A percentile compares a stretch with the other conserved stretches of the same genome.
Conservation (phyloP, 2,329 filamentous ascomycete genomes). For the Ophiostoma piceae region DNA sequence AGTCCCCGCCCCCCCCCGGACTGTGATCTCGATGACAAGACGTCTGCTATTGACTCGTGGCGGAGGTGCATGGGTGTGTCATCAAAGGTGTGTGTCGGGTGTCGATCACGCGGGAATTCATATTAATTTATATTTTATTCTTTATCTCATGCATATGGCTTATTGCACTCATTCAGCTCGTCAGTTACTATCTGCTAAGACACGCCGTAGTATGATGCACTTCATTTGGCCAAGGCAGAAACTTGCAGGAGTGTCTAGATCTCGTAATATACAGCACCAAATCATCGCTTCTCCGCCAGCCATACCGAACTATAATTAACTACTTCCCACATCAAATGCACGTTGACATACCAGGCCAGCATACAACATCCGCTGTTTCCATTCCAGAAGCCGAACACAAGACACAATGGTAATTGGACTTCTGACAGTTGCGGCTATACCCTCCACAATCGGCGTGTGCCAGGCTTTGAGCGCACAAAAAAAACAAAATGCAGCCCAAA, state of each 20-base stretch:
- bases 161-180: not conserved
- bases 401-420: slow-evolving; percentile 35
- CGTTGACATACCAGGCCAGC: not conserved
- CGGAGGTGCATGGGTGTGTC: not conserved
- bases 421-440: slow-evolving; percentile 48
- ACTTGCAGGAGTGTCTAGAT: not conserved
- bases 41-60: not conserved
- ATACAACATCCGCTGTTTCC: not conserved
- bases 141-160: not conserved
- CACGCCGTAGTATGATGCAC: not conserved
- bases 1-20: not conserved
- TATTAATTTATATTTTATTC: not conserved
- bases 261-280: not conserved
- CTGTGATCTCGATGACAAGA: not conserved
- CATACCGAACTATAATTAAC: not conserved
- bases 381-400: not conserved
- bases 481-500: slow-evolving; percentile 47
- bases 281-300: not conserved
- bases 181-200: not conserved
- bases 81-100: not conserved
- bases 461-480: slow-evolving; percentile 54
- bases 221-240: not conserved
- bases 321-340: not conserved
- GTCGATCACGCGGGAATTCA: not conserved
- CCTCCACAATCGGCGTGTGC: slow-evolving; percentile 52